Conservation (phyloP, 2,329 filamentous ascomycete species). For the Eurotiales sp. region DNA sequence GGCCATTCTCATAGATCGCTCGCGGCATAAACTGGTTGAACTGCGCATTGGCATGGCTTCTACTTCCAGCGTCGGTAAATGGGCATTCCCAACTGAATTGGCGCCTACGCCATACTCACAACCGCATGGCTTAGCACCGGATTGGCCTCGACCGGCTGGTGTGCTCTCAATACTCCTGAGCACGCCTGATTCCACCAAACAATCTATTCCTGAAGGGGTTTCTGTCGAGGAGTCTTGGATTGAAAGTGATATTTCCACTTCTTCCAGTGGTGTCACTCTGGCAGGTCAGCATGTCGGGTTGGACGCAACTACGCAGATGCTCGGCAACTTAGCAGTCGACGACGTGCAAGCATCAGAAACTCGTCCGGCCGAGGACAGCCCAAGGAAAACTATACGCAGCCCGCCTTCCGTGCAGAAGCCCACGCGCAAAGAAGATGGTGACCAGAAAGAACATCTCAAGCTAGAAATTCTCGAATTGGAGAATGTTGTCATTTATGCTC, state of each 20-base stretch:
- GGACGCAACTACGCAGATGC: constrained; percentile 4
- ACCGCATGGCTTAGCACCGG: constrained; percentile 12
- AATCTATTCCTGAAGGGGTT: background rate
- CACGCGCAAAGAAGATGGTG: background rate
- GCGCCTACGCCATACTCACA: constrained; percentile 16
- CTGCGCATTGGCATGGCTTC: constrained; percentile 67
- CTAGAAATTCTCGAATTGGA: constrained; percentile 73
- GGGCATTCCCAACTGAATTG: constrained; percentile 25
- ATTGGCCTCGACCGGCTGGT: constrained; percentile 32
- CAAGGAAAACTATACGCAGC: background rate
- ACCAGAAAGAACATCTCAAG: constrained; percentile 47
- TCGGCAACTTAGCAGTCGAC: constrained; percentile 6
- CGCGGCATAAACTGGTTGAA: constrained; percentile 62
- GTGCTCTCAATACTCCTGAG: constrained; percentile 30
- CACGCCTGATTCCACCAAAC: constrained; percentile 1
- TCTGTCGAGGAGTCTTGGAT: background rate
- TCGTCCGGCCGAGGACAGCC: background rate
- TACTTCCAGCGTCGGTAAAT: constrained; percentile 20
- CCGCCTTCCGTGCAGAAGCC: background rate
- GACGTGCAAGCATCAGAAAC: background rate
- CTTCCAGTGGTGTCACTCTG: background rate
- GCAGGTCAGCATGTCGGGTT: background rate
- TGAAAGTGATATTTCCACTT: constrained; percentile 1
- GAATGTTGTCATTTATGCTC: constrained; percentile 67
- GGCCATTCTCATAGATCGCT: constrained; percentile 70